Evolutionary conservation across 176 grass and related monocot species (phyloP).

Genomic region (Ampelocalamus luodianensis): DNA sequence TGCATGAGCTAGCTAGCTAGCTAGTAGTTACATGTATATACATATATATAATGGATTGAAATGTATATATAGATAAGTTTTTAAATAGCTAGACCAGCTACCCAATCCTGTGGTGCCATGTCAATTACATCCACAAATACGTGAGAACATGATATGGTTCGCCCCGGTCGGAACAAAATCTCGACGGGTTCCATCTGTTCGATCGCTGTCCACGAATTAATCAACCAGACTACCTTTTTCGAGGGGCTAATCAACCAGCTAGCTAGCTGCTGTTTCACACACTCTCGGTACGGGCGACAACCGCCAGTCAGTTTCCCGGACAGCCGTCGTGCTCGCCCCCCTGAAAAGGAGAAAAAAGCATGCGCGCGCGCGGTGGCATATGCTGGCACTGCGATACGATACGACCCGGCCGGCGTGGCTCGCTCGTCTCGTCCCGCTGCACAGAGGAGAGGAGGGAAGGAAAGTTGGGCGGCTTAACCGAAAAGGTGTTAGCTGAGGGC

Average conservation of each 20-base stretch:
- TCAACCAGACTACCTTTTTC: neutral
- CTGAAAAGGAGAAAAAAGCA: neutral
- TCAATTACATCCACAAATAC: neutral
- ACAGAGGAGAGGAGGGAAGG: neutral
- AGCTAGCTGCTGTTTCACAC: neutral
- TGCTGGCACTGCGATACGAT: neutral
- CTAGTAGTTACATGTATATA: neutral
- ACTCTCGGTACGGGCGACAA: neutral
- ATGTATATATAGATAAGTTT: neutral
- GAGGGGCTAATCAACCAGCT: neutral
- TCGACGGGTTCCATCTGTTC: neutral
- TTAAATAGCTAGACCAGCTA: constrained; percentile 22
- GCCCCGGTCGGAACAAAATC: constrained; percentile 15
- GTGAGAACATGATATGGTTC: neutral
- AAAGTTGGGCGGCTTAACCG: neutral
- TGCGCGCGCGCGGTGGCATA: neutral
- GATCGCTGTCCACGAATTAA: neutral
- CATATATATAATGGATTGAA: neutral
- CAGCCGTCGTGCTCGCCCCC: neutral
- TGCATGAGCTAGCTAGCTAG: neutral
- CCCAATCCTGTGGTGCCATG: neutral
- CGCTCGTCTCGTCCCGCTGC: neutral
- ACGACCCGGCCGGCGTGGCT: neutral
- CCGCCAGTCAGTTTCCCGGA: neutral
- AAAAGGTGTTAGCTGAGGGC: neutral